These are phyloP conservation scores for Malassezia brasiliensis DNA, from an alignment of 1,284 basidiomycete species.

Conservation along the genomic window DNA sequence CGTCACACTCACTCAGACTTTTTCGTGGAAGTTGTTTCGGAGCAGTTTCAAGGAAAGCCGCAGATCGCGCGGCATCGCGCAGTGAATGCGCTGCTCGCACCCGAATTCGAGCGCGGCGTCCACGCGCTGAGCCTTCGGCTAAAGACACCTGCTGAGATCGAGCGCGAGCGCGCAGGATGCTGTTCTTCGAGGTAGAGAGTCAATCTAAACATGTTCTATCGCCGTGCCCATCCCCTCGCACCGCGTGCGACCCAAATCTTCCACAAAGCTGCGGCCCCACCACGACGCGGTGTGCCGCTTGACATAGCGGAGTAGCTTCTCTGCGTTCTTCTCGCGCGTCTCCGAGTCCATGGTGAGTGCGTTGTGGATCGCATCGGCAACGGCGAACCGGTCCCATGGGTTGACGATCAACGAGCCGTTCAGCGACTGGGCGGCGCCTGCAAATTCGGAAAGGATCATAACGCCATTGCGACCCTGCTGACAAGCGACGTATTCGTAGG, in stretches of 20 bases:
- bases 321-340: conserved; percentile 75
- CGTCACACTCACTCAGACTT: conserved; percentile 24
- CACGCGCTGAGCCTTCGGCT: conserved; percentile 40
- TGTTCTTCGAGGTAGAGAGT: neutral
- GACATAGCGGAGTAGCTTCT: conserved; percentile 70
- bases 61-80: conserved; percentile 42
- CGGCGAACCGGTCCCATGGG: conserved; percentile 61
- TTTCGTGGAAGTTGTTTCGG: conserved; percentile 41
- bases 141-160: conserved; percentile 39
- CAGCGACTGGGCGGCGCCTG: conserved; percentile 75
- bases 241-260: conserved; percentile 16
- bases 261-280: conserved; percentile 45
- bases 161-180: conserved; percentile 8
- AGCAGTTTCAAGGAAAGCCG: conserved; percentile 37
- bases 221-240: neutral
- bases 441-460: conserved; percentile 96
- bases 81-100: conserved; percentile 31
- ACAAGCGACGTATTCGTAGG: conserved; percentile 95
- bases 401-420: conserved; percentile 47
- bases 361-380: conserved; percentile 87
- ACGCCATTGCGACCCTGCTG: conserved; percentile 84
- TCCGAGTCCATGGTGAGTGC: conserved; percentile 79
- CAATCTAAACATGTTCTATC: conserved; percentile 8
- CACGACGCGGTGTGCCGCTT: conserved; percentile 45
- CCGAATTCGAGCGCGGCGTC: conserved; percentile 39